phyloP scores from a whole-genome alignment of 179 eudicot species.

The Patellifolia procumbens region DNA sequence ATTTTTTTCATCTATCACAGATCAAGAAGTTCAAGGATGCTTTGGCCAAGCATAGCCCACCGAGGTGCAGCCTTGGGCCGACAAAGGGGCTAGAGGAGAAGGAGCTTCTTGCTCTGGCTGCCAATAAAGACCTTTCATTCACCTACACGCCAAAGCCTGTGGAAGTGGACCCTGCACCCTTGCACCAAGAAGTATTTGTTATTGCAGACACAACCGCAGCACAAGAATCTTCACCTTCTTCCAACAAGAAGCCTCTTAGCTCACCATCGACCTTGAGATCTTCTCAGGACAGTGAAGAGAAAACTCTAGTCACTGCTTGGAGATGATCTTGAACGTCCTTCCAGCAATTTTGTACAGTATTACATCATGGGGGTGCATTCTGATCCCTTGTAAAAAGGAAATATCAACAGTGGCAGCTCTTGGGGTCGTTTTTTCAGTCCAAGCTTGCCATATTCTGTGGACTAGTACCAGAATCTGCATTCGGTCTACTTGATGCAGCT shows the following conservation, averaged over 20 bases:
- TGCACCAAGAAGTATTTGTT: slow-evolving; percentile 21
- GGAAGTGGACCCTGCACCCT: slow-evolving; percentile 27
- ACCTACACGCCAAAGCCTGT: slow-evolving; percentile 52
- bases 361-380: slow-evolving; percentile 8
- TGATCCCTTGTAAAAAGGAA: slow-evolving; percentile 13
- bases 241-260: slow-evolving; percentile 18
- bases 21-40: slow-evolving; percentile 84
- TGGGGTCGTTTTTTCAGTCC: slow-evolving; percentile 32
- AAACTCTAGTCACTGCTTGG: slow-evolving; percentile 39
- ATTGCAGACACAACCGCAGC: slow-evolving; percentile 11
- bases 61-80: slow-evolving; percentile 60
- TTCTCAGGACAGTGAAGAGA: too few relatives aligned
- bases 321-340: slow-evolving; percentile 32
- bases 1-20: slow-evolving; percentile 34
- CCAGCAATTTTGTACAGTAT: slow-evolving; percentile 20
- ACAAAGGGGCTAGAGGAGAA: slow-evolving; percentile 78
- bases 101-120: slow-evolving; percentile 65
- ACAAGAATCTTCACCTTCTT: slow-evolving; percentile 4
- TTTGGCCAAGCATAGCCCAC: slow-evolving; percentile 57
- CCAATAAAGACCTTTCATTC: slow-evolving; percentile 69
- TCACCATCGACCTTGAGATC: slow-evolving; percentile 17
- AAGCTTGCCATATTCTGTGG: slow-evolving; percentile 20
- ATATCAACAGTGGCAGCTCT: slow-evolving; percentile 13
- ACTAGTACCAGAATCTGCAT: neutral
- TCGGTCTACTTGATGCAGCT: slow-evolving; percentile 19